Base-by-base conservation (phyloP, 2,329 filamentous ascomycete species). In the Leptodontidium sp. region DNA sequence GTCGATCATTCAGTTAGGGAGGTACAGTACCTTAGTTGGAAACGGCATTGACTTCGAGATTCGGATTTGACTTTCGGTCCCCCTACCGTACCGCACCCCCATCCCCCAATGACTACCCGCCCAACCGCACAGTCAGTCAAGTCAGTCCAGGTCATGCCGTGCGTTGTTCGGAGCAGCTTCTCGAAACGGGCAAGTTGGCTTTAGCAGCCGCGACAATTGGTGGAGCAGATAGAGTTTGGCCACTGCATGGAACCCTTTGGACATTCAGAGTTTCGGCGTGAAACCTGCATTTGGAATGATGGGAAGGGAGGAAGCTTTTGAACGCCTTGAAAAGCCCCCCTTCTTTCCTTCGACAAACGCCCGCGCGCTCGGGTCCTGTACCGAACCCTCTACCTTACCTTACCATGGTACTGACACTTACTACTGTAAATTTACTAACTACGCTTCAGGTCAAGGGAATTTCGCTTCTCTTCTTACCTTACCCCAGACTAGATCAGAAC, bases 211-310 rank as follows among this genome's bases (percentile, higher is more conserved):
- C 24, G 24, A 24, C 4, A 26, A 59, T 43, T 59, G 57, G 57
- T 66, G 29, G 58, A 61, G 9, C 15, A 61, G 47, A 50, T 43
- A 66, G 15, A 61, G 64, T 66, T 43, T 53, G 45, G 26, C 38
- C 11, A 6, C 53, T 49, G 32, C 50, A 45, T 50, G 35, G 35
- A 43, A 35, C 55, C 24, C n/a, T 12, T 21, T 47, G 9, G 47
- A 21, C 32, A 40, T 32, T 24, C 58, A 59, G 45, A 43, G 55
- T 66, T 66, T 58, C 43, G 64, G 53, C 53, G 43, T 66, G 64
- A 66, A 66, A 66, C 55, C 64, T 29, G 14, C 50, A 61, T 61
- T 66, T 38, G 64, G 53, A 29, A 50, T 59, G 53, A 40, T 35
- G 50, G 26, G 35, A 65, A 57, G 32, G 29, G n/a, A 21, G 35